Evolutionary conservation across 441 rosid genomes (phyloP).

Genomic region (Gossypium lobatum): DNA sequence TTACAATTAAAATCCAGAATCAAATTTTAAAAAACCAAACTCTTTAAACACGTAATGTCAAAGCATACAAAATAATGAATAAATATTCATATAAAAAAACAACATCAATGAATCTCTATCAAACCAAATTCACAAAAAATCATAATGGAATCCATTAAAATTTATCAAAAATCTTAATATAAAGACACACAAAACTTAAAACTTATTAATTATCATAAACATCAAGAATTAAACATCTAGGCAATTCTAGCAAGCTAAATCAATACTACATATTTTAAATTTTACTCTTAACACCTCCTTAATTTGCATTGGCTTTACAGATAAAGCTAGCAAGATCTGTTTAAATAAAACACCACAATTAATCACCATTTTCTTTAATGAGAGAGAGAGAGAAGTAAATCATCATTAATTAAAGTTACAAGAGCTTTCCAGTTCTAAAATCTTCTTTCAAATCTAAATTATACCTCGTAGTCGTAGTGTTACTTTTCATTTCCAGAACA

Average conservation of each 20-base stretch:
- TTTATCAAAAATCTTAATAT: too few species aligned
- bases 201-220: too few species aligned
- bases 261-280: neutral
- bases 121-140: too few species aligned
- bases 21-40: too few species aligned
- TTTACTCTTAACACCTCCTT: neutral
- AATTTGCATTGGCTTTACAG: neutral
- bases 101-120: too few species aligned
- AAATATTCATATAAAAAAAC: too few species aligned
- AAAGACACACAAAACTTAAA: too few species aligned
- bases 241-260: neutral
- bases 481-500: neutral
- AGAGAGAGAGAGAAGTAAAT: neutral
- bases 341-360: neutral
- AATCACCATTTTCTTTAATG: neutral
- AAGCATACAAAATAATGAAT: too few species aligned
- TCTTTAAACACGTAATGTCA: too few species aligned
- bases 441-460: neutral
- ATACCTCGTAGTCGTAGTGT: neutral
- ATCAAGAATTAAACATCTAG: neutral
- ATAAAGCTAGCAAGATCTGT: neutral
- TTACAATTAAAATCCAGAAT: too few species aligned
- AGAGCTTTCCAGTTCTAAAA: neutral
- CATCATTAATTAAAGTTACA: neutral
- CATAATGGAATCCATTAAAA: too few species aligned